Base-by-base conservation (phyloP, 2,329 filamentous ascomycete genomes). In the Calonectria pseudoturangicola region DNA sequence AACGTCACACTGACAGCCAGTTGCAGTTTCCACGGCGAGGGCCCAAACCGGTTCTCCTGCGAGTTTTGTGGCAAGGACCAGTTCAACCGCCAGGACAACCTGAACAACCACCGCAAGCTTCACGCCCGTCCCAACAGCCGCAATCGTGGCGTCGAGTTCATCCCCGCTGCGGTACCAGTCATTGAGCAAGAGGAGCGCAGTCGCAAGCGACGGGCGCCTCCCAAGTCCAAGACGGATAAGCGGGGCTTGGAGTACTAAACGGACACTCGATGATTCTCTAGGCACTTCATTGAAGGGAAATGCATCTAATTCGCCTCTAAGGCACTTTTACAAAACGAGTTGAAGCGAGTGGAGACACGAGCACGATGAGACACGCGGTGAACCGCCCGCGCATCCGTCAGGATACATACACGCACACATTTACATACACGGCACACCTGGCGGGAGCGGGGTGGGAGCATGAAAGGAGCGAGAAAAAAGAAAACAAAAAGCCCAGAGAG, bases 61-160 rank as follows among this genome's bases (percentile, higher is more conserved):
- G 81, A 85, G 66, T 87, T 85, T 76, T 87, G 86, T 64, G 81
- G 82, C 50, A 85, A 85, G 74, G 82, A 85, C 54, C 83, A 85
- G 65, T 85, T 85, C 79, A 85, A 85, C 78, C 79, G 84, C 50
- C 83, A 83, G 70, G 84, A 86, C 73, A 85, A 86, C 76, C 83
- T 85, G 41, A 85, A 85, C 79, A 84, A 85, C 72, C 84, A 86
- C 76, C 83, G 84, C 78, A 85, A 85, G 80, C 77, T 86, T 10
- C 84, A 86, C 56, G 83, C 83, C 25, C 76, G 83, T 8, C 83
- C 84, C 68, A 85, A 85, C 75, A 83, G 77, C 79, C 81, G 83
- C 60, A 85, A 85, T 66, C 82, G 84, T 33, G 83, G 84, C 8
- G 84, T 85, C 41, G 83, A 85, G 74, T 85, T 83, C 71, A 85